These are phyloP conservation scores for Russula earlei DNA, from an alignment of 768 basidiomycete species.

Conservation along the genomic window DNA sequence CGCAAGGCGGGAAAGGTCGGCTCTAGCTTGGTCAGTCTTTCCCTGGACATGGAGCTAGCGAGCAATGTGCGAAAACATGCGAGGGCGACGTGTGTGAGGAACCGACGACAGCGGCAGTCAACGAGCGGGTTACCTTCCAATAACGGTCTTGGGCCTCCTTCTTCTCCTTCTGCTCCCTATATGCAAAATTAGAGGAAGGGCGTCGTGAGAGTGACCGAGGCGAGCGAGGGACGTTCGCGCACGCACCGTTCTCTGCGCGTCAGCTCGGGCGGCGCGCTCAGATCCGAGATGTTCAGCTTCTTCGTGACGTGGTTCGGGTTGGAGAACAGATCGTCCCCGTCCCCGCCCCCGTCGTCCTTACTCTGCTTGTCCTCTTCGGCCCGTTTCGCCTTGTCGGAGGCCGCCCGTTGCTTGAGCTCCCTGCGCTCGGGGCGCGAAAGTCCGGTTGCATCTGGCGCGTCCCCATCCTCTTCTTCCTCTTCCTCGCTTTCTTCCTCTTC, in stretches of 20 bases:
- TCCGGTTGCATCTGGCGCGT: conserved; percentile 36
- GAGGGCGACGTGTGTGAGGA: neutral
- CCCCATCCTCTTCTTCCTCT: conserved; percentile 25
- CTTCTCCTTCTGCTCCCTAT: conserved; percentile 87
- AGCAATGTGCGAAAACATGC: neutral
- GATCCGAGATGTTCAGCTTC: conserved; percentile 68
- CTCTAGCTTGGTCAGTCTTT: conserved; percentile 85
- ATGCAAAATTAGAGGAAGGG: neutral
- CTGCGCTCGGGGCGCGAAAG: conserved; percentile 63
- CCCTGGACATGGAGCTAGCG: conserved; percentile 61
- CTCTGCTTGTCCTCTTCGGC: conserved; percentile 22
- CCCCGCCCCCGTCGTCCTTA: conserved; percentile 39
- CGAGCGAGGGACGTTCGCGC: too few relatives aligned
- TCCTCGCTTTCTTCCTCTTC: conserved; percentile 38
- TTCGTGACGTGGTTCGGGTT: conserved; percentile 72
- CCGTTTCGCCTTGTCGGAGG: conserved; percentile 34
- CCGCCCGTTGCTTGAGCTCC: conserved; percentile 77
- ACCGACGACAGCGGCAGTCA: neutral
- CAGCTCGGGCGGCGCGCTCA: conserved; percentile 53
- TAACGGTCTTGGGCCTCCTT: conserved; percentile 81
- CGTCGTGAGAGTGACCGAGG: too few relatives aligned
- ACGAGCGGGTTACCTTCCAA: conserved; percentile 51
- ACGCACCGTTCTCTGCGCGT: conserved; percentile 56
- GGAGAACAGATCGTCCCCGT: conserved; percentile 59
- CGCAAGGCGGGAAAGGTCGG: conserved; percentile 76